Conservation (phyloP, 441 rosid species). For the Eutrema salsugineum region DNA sequence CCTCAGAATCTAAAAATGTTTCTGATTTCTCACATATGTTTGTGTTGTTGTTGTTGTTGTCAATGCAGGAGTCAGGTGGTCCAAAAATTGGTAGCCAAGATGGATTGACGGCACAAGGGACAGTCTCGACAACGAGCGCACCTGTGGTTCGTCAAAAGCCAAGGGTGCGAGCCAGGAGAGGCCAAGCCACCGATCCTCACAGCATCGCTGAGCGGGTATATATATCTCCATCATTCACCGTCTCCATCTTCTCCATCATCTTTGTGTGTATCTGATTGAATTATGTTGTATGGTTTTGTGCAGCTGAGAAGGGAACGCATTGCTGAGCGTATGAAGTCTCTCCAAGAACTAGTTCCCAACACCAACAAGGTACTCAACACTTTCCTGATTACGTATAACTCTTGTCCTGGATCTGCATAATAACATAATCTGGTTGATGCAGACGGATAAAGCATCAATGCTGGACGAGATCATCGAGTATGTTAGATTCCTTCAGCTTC, state of each 20-base stretch:
- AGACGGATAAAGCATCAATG: constrained; percentile 60
- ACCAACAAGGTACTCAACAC: constrained; percentile 52
- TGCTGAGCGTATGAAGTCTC: constrained; percentile 76
- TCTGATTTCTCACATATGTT: background rate
- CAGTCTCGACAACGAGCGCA: constrained; percentile 29
- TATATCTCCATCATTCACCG: background rate
- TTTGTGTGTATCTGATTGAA: background rate
- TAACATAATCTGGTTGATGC: background rate
- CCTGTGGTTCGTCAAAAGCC: constrained; percentile 42
- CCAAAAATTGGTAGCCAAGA: constrained; percentile 31
- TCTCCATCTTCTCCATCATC: background rate
- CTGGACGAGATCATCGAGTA: constrained; percentile 97
- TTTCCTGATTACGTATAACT: background rate
- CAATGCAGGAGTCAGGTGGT: constrained; percentile 29
- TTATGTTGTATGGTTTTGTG: background rate
- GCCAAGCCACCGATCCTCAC: constrained; percentile 92
- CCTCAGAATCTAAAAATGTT: background rate
- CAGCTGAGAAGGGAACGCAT: constrained; percentile 81
- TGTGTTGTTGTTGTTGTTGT: background rate
- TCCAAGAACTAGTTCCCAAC: constrained; percentile 79
- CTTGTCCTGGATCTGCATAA: background rate
- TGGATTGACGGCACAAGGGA: constrained; percentile 24
- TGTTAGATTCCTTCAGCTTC: constrained; percentile 96
- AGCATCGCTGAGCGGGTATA: constrained; percentile 89
- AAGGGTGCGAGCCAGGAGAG: constrained; percentile 74